Evolutionary conservation across 768 basidiomycete species (phyloP).

Genomic region (Psilocybe subaeruginosa): DNA sequence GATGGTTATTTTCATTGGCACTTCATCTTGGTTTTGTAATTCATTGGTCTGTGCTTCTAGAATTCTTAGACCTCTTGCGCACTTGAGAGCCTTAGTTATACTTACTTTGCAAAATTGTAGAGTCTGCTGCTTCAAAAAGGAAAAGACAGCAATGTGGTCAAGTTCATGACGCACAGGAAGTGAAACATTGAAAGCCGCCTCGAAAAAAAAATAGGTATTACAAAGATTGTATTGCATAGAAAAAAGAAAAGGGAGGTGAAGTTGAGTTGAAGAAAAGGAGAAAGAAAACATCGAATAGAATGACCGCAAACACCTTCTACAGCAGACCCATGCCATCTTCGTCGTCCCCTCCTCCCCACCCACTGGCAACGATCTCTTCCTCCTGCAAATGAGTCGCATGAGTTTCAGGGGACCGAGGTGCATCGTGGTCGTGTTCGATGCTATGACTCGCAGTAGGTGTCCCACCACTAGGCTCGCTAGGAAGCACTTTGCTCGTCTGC

Average conservation of each 20-base stretch:
- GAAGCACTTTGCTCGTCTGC: slow-evolving; percentile 19
- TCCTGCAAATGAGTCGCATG: slow-evolving; percentile 37
- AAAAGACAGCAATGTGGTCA: not conserved
- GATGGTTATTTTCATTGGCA: not conserved
- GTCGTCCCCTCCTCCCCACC: slow-evolving; percentile 75
- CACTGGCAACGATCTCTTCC: slow-evolving; percentile 65
- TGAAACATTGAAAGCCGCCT: not conserved
- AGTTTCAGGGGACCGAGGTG: slow-evolving; percentile 34
- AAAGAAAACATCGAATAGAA: not conserved
- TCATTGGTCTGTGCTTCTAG: not conserved
- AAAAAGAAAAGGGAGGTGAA: not conserved
- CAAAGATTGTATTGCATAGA: slow-evolving; percentile 15
- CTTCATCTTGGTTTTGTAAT: not conserved
- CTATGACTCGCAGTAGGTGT: slow-evolving; percentile 16
- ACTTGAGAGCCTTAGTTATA: not conserved
- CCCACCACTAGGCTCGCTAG: slow-evolving; percentile 15
- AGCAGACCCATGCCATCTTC: slow-evolving; percentile 80
- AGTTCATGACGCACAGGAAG: not conserved
- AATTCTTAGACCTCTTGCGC: not conserved
- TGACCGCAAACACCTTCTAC: slow-evolving; percentile 22
- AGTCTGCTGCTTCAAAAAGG: not conserved
- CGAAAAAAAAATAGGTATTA: slow-evolving; percentile 12
- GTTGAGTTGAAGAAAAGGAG: not conserved
- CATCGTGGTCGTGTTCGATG: slow-evolving; percentile 25
- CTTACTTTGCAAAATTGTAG: not conserved